Evolutionary conservation across 2,329 filamentous ascomycete genomes (phyloP), one percentile per base, ranked within the genome.

Genomic region (Ascochyta fabae): DNA sequence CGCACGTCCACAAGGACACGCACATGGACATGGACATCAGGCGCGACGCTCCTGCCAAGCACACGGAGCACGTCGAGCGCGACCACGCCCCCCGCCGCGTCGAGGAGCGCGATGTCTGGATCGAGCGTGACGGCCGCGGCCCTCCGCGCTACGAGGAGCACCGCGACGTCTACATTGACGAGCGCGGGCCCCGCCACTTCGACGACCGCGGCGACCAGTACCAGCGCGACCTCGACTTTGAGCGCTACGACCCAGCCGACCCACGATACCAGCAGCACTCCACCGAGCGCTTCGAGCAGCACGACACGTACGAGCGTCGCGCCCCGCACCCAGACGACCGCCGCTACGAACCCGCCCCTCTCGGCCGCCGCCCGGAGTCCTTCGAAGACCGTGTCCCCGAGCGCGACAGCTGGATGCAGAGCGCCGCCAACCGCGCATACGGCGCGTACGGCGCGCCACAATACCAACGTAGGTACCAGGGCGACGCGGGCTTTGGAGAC

Each of bases 401-500:
- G 49, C 68, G 72, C 53, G 69, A 73, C 29, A 63, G 65, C 24
- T 74, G 65, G 64, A 73, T 72, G 68, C 66, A 73, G 56, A 69
- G 66, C 61, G 53, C 62, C 1, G 47, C 51, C 22, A 61, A 60
- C 51, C 47, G 61, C 34, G 15, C 16, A 31, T 44, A 43, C 44
- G 45, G 42, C 38, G 53, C 55, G 16, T 71, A 72, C 53, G 69
- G 69, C 12, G 69, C 68, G 8, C 69, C 70, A 4, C 69, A 70
- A 47, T 29, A 72, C 56, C 58, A 68, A 58, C 69, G 70, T 69
- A 69, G 68, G 67, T 71, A 67, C 49, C 49, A 60, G 49, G 72
- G 72, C 56, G 72, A 75, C 56, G 60, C 66, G n/a, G 72, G 72
- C 38, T 75, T 75, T 63, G 72, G 72, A 43, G 72, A 75, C 58